Evolutionary conservation across 306 rosid species (phyloP).

Genomic region (Pyrus pyrifolia): DNA sequence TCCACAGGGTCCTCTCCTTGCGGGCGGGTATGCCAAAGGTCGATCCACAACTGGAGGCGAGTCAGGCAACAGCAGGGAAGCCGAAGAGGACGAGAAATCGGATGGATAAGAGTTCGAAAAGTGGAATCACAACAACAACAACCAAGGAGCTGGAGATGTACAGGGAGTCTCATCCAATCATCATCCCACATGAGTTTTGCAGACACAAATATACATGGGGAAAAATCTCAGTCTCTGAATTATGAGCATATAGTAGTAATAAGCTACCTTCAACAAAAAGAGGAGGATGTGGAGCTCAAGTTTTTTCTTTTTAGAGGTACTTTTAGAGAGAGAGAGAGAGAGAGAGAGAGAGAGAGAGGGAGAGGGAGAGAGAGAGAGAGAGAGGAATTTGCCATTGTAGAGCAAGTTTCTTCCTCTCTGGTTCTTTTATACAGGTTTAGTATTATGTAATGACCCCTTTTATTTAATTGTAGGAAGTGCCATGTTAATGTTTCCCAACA

Average conservation of each 20-base stretch:
- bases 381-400: conserved; percentile 18
- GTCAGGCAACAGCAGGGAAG: conserved; percentile 38
- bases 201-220: conserved; percentile 31
- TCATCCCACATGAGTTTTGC: conserved; percentile 34
- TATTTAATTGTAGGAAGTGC: conserved; percentile 19
- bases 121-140: conserved; percentile 30
- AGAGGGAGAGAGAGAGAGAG: not conserved
- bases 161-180: conserved; percentile 11
- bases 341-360: not conserved
- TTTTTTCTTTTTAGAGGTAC: conserved; percentile 5
- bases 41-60: conserved; percentile 40
- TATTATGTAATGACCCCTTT: conserved; percentile 23
- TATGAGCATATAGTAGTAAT: conserved; percentile 14
- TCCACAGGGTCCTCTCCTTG: conserved; percentile 63
- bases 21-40: conserved; percentile 44
- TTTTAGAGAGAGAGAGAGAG: conserved; percentile 15
- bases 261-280: conserved; percentile 23
- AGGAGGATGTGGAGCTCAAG: conserved; percentile 14
- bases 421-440: conserved; percentile 20
- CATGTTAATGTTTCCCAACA: conserved; percentile 2
- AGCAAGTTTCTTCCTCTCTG: conserved; percentile 5
- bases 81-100: conserved; percentile 68
- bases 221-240: conserved; percentile 4
- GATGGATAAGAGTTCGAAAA: conserved; percentile 69
- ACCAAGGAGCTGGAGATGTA: conserved; percentile 24